Evolutionary conservation across 345 rosid genomes (phyloP).

Genomic region (Streptanthus diversifolius): DNA sequence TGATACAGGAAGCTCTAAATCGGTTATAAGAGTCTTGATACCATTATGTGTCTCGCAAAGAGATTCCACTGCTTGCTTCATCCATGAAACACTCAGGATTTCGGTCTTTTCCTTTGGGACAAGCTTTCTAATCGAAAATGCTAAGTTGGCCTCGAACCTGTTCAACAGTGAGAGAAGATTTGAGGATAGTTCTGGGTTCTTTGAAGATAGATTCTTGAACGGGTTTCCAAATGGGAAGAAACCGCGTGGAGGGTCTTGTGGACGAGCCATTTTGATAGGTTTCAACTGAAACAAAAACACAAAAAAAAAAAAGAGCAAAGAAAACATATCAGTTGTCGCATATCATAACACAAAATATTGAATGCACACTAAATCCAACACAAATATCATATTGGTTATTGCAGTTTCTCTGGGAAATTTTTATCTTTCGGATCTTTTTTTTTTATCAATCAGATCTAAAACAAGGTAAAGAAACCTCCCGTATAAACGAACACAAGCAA

Average conservation of each 20-base stretch:
- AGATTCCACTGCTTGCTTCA: constrained; percentile 34
- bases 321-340: background rate
- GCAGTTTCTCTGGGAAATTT: background rate
- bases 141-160: constrained; percentile 28
- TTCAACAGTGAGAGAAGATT: constrained; percentile 29
- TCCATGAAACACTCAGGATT: constrained; percentile 37
- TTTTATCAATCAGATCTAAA: background rate
- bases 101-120: constrained; percentile 30
- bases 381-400: background rate
- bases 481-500: background rate
- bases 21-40: constrained; percentile 34
- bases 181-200: constrained; percentile 16
- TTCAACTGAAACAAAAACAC: background rate
- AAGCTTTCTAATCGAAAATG: constrained; percentile 19
- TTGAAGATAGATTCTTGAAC: constrained; percentile 32
- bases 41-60: constrained; percentile 28
- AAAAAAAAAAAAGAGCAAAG: background rate
- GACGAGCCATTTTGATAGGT: constrained; percentile 26
- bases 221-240: constrained; percentile 42
- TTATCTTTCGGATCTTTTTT: background rate
- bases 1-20: constrained; percentile 32
- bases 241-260: constrained; percentile 31
- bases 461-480: background rate
- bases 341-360: background rate
- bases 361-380: background rate